Conservation (phyloP, 2,329 filamentous ascomycete genomes). For the Microthyrium microscopicum region DNA sequence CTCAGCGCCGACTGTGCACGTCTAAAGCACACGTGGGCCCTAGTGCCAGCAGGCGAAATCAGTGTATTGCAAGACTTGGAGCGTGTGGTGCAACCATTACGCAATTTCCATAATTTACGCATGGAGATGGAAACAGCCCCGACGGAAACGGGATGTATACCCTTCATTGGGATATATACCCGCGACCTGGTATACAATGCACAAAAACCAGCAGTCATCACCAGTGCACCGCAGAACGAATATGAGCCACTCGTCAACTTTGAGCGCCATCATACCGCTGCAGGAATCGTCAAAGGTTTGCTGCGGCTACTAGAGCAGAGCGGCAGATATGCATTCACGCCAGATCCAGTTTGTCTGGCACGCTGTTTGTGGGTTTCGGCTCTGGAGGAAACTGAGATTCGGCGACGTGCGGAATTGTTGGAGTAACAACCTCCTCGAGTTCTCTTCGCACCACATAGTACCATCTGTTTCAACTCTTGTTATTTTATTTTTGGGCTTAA, state of each 20-base stretch:
- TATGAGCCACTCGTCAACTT: slow-evolving; percentile 63
- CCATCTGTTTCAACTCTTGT: too few species aligned
- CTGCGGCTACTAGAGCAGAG: slow-evolving; percentile 66
- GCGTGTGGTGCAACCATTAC: slow-evolving; percentile 54
- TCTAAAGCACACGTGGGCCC: slow-evolving; percentile 52
- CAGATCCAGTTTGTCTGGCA: slow-evolving; percentile 61
- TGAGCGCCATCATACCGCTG: slow-evolving; percentile 61
- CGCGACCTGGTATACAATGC: slow-evolving; percentile 71
- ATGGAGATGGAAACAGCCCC: slow-evolving; percentile 59
- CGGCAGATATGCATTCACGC: slow-evolving; percentile 54
- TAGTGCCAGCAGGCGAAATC: slow-evolving; percentile 49
- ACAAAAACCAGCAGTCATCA: slow-evolving; percentile 60
- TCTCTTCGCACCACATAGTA: too few species aligned
- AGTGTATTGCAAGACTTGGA: slow-evolving; percentile 53
- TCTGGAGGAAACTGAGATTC: slow-evolving; percentile 57
- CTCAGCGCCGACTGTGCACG: slow-evolving; percentile 56
- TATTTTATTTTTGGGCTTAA: too few species aligned
- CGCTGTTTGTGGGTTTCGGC: slow-evolving; percentile 76
- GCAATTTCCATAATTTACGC: slow-evolving; percentile 62
- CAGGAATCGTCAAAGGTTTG: slow-evolving; percentile 63
- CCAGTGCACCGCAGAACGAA: slow-evolving; percentile 35
- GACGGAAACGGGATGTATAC: slow-evolving; percentile 58
- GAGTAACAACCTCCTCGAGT: slow-evolving; percentile 8
- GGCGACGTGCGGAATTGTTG: slow-evolving; percentile 10
- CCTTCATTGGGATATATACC: slow-evolving; percentile 67